Evolutionary conservation across 257 asterid species (phyloP).

Genomic region (Ajuga chamaepitys): DNA sequence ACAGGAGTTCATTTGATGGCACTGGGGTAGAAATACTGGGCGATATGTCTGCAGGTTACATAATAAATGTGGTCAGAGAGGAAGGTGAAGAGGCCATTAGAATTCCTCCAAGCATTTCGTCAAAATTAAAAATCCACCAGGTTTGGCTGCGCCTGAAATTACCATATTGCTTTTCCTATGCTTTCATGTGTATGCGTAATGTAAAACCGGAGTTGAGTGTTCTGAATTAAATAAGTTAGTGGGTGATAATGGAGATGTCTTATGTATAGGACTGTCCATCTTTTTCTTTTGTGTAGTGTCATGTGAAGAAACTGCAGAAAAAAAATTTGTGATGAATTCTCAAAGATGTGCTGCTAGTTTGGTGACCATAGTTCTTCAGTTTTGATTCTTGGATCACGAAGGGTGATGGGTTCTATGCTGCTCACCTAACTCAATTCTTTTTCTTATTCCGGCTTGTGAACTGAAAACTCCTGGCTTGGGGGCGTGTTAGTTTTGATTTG

Average conservation of each 20-base stretch:
- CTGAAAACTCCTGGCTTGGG: too few species aligned
- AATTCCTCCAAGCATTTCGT: conserved; percentile 90
- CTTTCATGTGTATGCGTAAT: conserved; percentile 10
- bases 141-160: conserved; percentile 45
- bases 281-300: not conserved
- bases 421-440: too few species aligned
- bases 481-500: not conserved
- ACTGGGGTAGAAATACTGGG: conserved; percentile 64
- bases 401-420: too few species aligned
- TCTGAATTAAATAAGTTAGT: conserved; percentile 3
- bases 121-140: conserved; percentile 86
- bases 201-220: conserved; percentile 4
- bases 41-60: conserved; percentile 69
- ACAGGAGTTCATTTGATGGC: conserved; percentile 43
- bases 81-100: conserved; percentile 93
- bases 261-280: not conserved
- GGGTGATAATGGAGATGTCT: not conserved
- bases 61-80: conserved; percentile 90
- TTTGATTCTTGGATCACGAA: not conserved
- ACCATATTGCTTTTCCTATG: conserved; percentile 3
- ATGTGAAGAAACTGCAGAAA: conserved; percentile 5
- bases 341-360: not conserved
- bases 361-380: not conserved
- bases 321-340: not conserved
- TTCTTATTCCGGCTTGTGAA: too few species aligned